These are phyloP conservation scores for Scheffersomyces titani DNA, from an alignment of 1,139 yeast species.

Conservation along the genomic window DNA sequence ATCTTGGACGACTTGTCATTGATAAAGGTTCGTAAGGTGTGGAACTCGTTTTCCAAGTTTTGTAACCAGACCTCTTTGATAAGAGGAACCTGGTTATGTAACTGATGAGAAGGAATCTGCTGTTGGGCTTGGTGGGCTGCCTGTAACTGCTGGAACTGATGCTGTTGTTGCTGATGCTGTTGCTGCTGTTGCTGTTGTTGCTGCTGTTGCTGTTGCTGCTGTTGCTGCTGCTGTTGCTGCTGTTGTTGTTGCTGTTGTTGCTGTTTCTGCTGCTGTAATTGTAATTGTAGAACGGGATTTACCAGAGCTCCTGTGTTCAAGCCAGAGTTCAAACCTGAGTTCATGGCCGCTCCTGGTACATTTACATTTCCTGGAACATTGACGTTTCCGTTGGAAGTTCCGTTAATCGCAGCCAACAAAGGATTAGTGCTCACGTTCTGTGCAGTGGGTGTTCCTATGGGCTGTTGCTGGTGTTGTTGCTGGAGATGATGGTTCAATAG, in stretches of 20 bases:
- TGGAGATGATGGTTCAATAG: conserved; percentile 36
- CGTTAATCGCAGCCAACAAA: conserved; percentile 39
- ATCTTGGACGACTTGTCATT: conserved; percentile 58
- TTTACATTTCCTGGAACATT: conserved; percentile 9
- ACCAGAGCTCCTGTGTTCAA: conserved; percentile 3
- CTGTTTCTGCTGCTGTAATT: conserved; percentile 24
- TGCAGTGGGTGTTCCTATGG: conserved; percentile 22
- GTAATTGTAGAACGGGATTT: conserved; percentile 36
- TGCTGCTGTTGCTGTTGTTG: conserved; percentile 20
- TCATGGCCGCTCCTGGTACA: not conserved
- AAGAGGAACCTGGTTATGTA: conserved; percentile 31
- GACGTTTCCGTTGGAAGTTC: conserved; percentile 19
- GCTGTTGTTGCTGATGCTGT: conserved; percentile 20
- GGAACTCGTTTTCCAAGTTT: conserved; percentile 82
- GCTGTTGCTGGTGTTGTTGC: conserved; percentile 26
- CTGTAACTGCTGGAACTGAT: conserved; percentile 11
- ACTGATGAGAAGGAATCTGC: conserved; percentile 18
- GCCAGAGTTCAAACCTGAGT: too few species aligned
- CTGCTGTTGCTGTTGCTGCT: conserved; percentile 17
- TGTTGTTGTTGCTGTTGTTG: conserved; percentile 21
- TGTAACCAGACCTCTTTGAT: conserved; percentile 81
- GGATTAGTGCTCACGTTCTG: conserved; percentile 32
- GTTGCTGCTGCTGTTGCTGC: conserved; percentile 19
- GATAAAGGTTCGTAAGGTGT: conserved; percentile 66
- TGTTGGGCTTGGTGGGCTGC: conserved; percentile 16